Evolutionary conservation across 768 basidiomycete genomes (phyloP).

Genomic region (Leccinum uliginosum): DNA sequence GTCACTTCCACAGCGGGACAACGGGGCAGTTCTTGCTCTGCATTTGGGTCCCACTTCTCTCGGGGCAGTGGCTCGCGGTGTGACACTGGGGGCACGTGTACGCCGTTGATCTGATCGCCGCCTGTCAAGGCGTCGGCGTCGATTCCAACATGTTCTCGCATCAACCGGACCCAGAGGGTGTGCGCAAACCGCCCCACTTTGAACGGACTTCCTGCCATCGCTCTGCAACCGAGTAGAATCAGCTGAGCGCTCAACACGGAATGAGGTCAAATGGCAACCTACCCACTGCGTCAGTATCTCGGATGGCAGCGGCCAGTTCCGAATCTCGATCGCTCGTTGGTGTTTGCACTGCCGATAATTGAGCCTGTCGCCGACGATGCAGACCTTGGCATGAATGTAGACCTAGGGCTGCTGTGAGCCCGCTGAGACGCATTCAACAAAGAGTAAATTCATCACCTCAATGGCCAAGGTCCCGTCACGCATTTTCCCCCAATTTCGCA

Average conservation of each 20-base stretch:
- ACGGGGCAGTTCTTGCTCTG: constrained; percentile 53
- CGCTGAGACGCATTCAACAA: not conserved
- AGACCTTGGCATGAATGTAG: constrained; percentile 72
- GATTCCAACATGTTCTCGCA: constrained; percentile 94
- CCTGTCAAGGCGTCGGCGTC: constrained; percentile 88
- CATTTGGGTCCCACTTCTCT: constrained; percentile 69
- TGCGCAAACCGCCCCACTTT: constrained; percentile 98
- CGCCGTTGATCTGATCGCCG: constrained; percentile 49
- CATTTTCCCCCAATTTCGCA: constrained; percentile 92
- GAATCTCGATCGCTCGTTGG: constrained; percentile 98
- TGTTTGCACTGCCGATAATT: constrained; percentile 94
- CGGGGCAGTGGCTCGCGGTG: constrained; percentile 41
- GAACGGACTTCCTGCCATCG: constrained; percentile 92
- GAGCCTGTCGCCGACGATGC: constrained; percentile 90
- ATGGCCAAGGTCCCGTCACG: constrained; percentile 79
- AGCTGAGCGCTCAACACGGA: not conserved
- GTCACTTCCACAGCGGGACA: constrained; percentile 41
- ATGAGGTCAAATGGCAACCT: constrained; percentile 17
- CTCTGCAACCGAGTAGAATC: constrained; percentile 42
- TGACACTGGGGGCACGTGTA: constrained; percentile 34
- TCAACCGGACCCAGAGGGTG: constrained; percentile 84
- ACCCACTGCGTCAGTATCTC: constrained; percentile 94
- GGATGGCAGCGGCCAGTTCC: constrained; percentile 86
- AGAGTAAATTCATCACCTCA: constrained; percentile 59
- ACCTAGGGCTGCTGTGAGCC: constrained; percentile 42